These are phyloP conservation scores for Coccomyxa sp. DNA, from an alignment of 139 green algal species.

Conservation along the genomic window DNA sequence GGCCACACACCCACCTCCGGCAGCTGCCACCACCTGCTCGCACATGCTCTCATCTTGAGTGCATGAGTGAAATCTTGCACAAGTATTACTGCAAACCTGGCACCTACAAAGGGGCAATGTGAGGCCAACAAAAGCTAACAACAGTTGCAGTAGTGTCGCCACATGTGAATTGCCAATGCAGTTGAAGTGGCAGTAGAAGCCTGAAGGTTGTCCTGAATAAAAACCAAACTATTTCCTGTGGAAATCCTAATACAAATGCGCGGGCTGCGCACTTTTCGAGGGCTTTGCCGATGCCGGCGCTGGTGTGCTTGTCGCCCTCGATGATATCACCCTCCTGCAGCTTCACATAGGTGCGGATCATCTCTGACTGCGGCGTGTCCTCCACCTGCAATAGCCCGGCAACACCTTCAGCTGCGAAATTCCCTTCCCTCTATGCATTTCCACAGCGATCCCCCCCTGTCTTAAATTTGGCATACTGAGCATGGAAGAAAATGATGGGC, in stretches of 20 bases:
- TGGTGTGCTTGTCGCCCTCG: slow-evolving; percentile 40
- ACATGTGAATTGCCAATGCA: too few relatives aligned
- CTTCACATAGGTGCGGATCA: slow-evolving; percentile 68
- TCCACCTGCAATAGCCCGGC: slow-evolving; percentile 42
- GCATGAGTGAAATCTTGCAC: not conserved
- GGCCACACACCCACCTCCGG: slow-evolving; percentile 67
- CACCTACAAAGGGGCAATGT: too few relatives aligned
- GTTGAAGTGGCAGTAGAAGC: too few relatives aligned
- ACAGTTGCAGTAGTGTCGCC: too few relatives aligned
- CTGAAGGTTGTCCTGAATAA: too few relatives aligned
- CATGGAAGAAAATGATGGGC: too few relatives aligned
- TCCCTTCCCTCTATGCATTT: not conserved
- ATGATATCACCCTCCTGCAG: slow-evolving; percentile 66
- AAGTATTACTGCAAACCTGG: not conserved
- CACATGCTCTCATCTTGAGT: not conserved
- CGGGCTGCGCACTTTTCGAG: slow-evolving; percentile 34
- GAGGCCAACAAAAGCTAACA: not conserved
- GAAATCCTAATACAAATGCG: too few relatives aligned
- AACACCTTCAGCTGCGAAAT: not conserved
- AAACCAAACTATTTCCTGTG: too few relatives aligned
- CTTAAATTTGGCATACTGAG: too few relatives aligned
- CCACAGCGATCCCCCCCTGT: too few relatives aligned
- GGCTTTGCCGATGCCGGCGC: slow-evolving; percentile 42
- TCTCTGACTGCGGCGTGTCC: slow-evolving; percentile 59
- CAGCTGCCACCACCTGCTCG: slow-evolving; percentile 81